These are phyloP conservation scores for Debaryomyces sp. DNA, from an alignment of 1,139 yeast species.

Conservation along the genomic window DNA sequence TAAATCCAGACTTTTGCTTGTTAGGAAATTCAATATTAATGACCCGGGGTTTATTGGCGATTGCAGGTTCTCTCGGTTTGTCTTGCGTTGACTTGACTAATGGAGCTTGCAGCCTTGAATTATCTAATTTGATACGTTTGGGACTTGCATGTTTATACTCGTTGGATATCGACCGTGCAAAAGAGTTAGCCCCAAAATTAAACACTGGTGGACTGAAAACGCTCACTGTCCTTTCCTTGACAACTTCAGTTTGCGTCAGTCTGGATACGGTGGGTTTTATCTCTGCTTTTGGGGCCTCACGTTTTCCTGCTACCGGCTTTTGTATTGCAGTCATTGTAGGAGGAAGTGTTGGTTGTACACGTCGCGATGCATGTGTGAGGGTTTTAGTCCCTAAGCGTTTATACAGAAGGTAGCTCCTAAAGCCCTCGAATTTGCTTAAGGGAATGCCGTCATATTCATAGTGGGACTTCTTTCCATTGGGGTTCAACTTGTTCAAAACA, in stretches of 20 bases:
- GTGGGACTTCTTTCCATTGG: slow-evolving; percentile 4
- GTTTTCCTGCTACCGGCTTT: neutral
- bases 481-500: slow-evolving; percentile 14
- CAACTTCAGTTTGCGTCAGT: slow-evolving; percentile 2
- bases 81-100: neutral
- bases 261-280: neutral
- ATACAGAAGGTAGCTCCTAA: slow-evolving; percentile 15
- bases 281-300: neutral
- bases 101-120: neutral
- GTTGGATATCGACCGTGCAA: neutral
- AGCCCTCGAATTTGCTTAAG: slow-evolving; percentile 20
- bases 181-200: slow-evolving; percentile 1
- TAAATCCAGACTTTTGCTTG: slow-evolving; percentile 10
- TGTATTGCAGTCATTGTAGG: neutral
- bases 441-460: slow-evolving; percentile 18
- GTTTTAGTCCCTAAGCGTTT: neutral
- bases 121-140: slow-evolving; percentile 3
- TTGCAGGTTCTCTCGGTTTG: neutral
- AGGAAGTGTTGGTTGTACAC: neutral
- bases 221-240: neutral
- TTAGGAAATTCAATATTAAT: slow-evolving; percentile 15
- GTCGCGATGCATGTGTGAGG: neutral
- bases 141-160: neutral
- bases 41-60: slow-evolving; percentile 2
- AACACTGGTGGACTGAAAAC: neutral